Percentiles rank a stretch among this genome's conserved stretches.
Conservation (phyloP, 2,329 filamentous ascomycete species). For the Apiospora sp. region DNA sequence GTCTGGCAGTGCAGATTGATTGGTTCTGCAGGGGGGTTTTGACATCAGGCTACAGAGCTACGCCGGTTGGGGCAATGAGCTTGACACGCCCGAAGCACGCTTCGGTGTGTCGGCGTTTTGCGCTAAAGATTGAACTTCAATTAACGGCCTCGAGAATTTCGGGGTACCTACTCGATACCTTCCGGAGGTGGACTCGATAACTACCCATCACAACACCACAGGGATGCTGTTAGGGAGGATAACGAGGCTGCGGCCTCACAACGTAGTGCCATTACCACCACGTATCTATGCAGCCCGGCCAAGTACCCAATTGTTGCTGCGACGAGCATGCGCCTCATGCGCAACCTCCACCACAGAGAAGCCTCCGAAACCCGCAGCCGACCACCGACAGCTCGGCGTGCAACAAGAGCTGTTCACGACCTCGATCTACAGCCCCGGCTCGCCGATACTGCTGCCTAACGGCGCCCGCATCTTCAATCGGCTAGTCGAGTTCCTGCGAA, state of each 20-base stretch:
- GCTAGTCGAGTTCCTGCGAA: conserved; percentile 80
- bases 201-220: neutral
- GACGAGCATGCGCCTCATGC: conserved; percentile 40
- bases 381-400: conserved; percentile 67
- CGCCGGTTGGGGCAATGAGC: conserved; percentile 26
- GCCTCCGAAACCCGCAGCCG: conserved; percentile 45
- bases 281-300: neutral
- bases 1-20: neutral
- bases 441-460: conserved; percentile 83
- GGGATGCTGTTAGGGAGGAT: conserved; percentile 26
- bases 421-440: conserved; percentile 82
- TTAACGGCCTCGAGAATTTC: conserved; percentile 14
- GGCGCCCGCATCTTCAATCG: conserved; percentile 86
- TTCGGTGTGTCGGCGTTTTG: conserved; percentile 16
- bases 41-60: conserved; percentile 20
- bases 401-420: conserved; percentile 82
- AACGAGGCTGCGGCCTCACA: conserved; percentile 4
- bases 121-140: neutral
- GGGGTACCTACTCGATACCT: neutral
- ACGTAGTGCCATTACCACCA: neutral
- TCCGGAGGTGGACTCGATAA: neutral
- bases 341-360: conserved; percentile 38
- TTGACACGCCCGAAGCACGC: conserved; percentile 22
- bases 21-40: neutral
- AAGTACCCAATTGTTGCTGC: neutral